phyloP scores from a whole-genome alignment of 352 stramenopile species.

The Pythium sukuiense region DNA sequence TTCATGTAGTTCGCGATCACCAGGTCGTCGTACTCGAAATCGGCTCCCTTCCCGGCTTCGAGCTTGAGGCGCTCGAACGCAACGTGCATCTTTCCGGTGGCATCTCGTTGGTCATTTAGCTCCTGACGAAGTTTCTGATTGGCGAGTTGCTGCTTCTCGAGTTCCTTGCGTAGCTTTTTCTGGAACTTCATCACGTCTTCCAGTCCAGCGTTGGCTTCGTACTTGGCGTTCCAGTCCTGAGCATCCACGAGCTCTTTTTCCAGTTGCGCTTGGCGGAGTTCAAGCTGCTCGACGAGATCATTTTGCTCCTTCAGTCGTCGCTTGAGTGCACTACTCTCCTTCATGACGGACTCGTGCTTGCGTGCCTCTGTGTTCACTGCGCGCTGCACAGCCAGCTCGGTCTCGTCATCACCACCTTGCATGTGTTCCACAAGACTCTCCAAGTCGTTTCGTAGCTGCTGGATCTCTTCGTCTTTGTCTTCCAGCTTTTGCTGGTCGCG shows the following conservation, averaged over 20 bases:
- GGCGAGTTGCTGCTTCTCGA: constrained; percentile 55
- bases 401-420: constrained; percentile 29
- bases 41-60: constrained; percentile 42
- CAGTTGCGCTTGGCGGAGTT: constrained; percentile 52
- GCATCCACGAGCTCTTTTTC: constrained; percentile 61
- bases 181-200: constrained; percentile 77
- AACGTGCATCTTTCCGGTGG: constrained; percentile 47
- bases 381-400: constrained; percentile 35
- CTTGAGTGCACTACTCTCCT: constrained; percentile 44
- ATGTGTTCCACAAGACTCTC: constrained; percentile 59
- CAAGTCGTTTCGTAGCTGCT: constrained; percentile 60
- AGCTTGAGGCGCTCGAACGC: constrained; percentile 63
- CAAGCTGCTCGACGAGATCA: constrained; percentile 48
- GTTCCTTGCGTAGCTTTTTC: constrained; percentile 66
- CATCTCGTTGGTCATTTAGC: constrained; percentile 63
- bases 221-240: constrained; percentile 65
- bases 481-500: constrained; percentile 59
- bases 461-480: constrained; percentile 54
- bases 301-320: constrained; percentile 52
- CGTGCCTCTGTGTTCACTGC: constrained; percentile 37
- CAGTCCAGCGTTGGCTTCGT: constrained; percentile 61
- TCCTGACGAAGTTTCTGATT: constrained; percentile 62
- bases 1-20: constrained; percentile 51
- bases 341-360: constrained; percentile 28
- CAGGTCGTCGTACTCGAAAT: constrained; percentile 67